Evolutionary conservation across 2,329 filamentous ascomycete species (phyloP), one percentile per base, ranked within the genome.

Genomic region (Xylaria sp.): DNA sequence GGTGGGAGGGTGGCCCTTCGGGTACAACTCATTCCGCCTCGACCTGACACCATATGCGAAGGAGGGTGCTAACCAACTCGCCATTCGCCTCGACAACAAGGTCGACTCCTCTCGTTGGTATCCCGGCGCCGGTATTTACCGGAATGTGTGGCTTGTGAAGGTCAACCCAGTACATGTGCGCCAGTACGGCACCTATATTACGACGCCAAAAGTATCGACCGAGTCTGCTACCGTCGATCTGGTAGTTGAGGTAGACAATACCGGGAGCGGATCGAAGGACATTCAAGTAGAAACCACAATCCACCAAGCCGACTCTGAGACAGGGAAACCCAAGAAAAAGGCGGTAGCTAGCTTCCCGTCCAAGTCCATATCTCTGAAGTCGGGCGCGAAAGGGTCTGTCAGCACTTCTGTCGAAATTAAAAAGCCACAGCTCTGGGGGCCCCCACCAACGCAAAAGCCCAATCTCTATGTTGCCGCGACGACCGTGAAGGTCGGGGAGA

Each of bases 131-230:
- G 83, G 83, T 1, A 73, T 85, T 13, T 85, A 85, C 67, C 78
- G 82, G 1, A 83, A 84, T 59, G 75, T 85, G 3, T 86, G 82
- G 83, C 75, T 86, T 15, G 78, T 79, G 35, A 84, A 80, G 58
- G 78, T 79, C 10, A 71, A 79, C 35, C 69, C 76, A 1, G 73
- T 76, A 0, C 83, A 84, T 60, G 77, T 86, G 3, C 78, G 71
- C 8, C 80, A 85, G 44, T 82, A 74, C 47, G 83, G 83, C 3
- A 84, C 82, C 0, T 80, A 76, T 48, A 73, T 85, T 56, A 82
- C 78, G 1, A 79, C 82, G 6, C 77, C 72, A 11, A 67, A 73
- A 3, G 77, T 85, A 0, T 82, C 83, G 2, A 63, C 72, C 0
- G 58, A 76, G 6, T 77, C 79, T 0, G 83, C 83, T 0, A 79